Base-by-base conservation (phyloP, 2,329 filamentous ascomycete species). In the Cladosporium austrohemisphaericum region DNA sequence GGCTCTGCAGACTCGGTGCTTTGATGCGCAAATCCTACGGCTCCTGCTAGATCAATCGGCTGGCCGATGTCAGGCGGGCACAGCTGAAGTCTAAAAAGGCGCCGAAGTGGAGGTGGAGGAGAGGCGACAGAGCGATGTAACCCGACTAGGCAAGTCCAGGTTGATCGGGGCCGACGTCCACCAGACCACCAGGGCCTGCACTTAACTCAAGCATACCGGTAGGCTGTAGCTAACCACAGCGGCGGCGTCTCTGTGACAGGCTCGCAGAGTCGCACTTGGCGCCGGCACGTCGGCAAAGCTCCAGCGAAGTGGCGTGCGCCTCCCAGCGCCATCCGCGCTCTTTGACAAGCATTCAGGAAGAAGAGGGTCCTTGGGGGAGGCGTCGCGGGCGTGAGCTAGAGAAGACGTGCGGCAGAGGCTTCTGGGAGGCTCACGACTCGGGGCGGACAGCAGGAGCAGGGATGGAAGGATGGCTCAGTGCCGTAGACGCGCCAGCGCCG, bases 191-290 rank as follows among this genome's bases (percentile, higher is more conserved):
- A 46, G 25, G 20, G 31, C 43, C 28, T 25, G 32, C 31, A n/a
- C 31, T 36, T 37, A 46, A 46, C 37, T 37, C 22, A 37, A 46
- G 43, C 43, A 46, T 45, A 45, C 41, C 22, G 22, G 37, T 40
- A 40, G n/a, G 41, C 29, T 23, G 31, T 19, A n/a, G n/a, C n/a
- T n/a, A n/a, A 25, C 41, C 31, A 28, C 41, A 14, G n/a, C 31
- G 31, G 41, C 41, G 41, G 37, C 37, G 37, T 40, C 22, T n/a
- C n/a, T 13, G 26, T 25, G 25, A 31, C 31, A 14, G 11, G 28
- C 9, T 45, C n/a, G n/a, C n/a, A n/a, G n/a, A n/a, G 41, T 45
- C 31, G 33, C 41, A 26, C 41, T 45, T 45, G 41, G 41, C 31
- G 25, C 19, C 41, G 41, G 41, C 29, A 45, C 29, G 7, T 20